These are phyloP conservation scores for Blastobotrys serpentis DNA, from an alignment of 1,139 yeast species.

Conservation along the genomic window DNA sequence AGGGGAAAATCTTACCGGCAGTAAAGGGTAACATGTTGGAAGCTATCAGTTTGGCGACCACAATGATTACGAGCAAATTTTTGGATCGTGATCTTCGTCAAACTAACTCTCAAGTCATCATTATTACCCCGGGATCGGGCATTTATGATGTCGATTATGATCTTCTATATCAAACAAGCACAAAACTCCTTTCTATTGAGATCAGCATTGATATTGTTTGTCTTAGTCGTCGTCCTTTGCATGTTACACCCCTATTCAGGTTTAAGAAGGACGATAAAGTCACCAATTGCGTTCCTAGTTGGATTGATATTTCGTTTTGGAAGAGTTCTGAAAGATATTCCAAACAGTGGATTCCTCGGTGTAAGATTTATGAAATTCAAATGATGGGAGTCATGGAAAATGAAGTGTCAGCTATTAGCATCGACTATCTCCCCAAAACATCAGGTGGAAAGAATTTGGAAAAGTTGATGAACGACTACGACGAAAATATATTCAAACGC, in stretches of 20 bases:
- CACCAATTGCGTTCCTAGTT: constrained; percentile 82
- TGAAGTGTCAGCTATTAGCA: constrained; percentile 65
- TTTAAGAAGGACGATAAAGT: constrained; percentile 50
- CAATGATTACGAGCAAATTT: constrained; percentile 76
- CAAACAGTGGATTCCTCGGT: constrained; percentile 84
- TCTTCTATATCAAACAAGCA: constrained; percentile 70
- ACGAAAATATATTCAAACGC: constrained; percentile 41
- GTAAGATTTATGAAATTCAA: constrained; percentile 90
- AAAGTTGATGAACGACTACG: constrained; percentile 63
- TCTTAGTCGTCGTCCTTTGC: constrained; percentile 86
- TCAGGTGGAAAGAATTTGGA: constrained; percentile 36
- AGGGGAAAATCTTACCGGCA: constrained; percentile 63
- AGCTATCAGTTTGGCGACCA: constrained; percentile 80
- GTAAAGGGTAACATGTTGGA: constrained; percentile 87
- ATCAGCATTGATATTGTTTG: constrained; percentile 87
- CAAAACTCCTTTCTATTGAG: constrained; percentile 72
- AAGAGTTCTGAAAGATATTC: constrained; percentile 44
- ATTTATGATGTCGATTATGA: constrained; percentile 87
- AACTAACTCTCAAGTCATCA: constrained; percentile 79
- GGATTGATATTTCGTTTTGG: constrained; percentile 94
- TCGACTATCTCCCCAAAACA: constrained; percentile 49
- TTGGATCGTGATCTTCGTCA: constrained; percentile 83
- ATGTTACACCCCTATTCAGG: constrained; percentile 84
- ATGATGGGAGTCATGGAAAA: constrained; percentile 99
- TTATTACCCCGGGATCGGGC: constrained; percentile 92